Conservation (phyloP, 78 protist species). For the Chrysochromulina parva region DNA sequence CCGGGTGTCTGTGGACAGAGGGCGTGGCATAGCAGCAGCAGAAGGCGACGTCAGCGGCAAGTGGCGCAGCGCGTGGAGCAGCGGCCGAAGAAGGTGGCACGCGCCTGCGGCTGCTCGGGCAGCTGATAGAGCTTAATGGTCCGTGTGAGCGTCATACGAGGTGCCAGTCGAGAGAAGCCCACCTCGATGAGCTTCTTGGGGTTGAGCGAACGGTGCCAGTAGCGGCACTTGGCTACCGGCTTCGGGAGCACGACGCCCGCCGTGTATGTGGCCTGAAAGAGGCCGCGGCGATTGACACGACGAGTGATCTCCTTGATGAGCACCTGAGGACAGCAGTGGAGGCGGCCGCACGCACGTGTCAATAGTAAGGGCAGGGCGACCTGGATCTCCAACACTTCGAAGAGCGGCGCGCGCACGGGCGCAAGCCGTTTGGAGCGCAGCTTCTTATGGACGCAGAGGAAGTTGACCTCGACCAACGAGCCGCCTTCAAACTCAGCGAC, state of each 20-base stretch:
- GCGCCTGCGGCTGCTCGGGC: slow-evolving; percentile 40
- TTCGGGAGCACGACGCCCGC: slow-evolving; percentile 91
- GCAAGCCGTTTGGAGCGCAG: slow-evolving; percentile 82
- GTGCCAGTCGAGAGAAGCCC: slow-evolving; percentile 73
- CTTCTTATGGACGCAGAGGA: slow-evolving; percentile 96
- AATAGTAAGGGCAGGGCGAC: no score
- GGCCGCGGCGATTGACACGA: neutral
- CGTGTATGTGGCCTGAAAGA: slow-evolving; percentile 89
- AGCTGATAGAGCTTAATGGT: slow-evolving; percentile 66
- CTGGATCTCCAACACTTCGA: no score
- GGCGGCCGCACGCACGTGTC: slow-evolving; percentile 54
- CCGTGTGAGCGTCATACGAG: slow-evolving; percentile 70
- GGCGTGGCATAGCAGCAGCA: no score
- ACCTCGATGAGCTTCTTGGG: slow-evolving; percentile 85
- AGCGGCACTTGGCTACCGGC: slow-evolving; percentile 78
- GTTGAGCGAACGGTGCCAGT: slow-evolving; percentile 93
- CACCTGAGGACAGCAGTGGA: slow-evolving; percentile 64
- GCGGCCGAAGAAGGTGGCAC: neutral
- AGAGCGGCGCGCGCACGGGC: neutral
- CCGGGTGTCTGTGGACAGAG: slow-evolving; percentile 27
- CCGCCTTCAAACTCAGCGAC: no score
- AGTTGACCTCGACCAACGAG: slow-evolving; percentile 70
- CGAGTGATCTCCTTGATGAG: slow-evolving; percentile 97
- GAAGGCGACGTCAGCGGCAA: neutral
- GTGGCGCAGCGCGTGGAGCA: slow-evolving; percentile 25